Evolutionary conservation across 2,329 filamentous ascomycete genomes (phyloP).

Genomic region (Aureobasidium sp.): DNA sequence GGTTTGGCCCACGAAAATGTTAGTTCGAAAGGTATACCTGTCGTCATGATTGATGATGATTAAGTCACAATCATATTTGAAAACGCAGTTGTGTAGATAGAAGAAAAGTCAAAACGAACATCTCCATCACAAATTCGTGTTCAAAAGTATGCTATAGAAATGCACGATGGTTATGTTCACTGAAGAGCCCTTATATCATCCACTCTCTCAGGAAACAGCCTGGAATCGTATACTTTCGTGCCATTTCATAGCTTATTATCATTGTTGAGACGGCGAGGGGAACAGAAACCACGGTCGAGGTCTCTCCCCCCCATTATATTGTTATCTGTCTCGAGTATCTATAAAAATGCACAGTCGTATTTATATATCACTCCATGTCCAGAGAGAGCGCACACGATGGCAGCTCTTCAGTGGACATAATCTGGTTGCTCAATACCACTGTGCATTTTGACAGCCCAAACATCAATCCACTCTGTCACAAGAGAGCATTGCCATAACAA

Average conservation of each 20-base stretch:
- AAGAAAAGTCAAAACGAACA: background rate
- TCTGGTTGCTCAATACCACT: background rate
- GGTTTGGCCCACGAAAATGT: background rate
- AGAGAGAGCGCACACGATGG: background rate
- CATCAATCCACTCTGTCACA: background rate
- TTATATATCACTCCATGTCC: background rate
- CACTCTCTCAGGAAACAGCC: background rate
- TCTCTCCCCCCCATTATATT: no score
- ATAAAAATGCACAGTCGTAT: no score
- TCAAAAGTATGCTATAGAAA: background rate
- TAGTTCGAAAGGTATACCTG: background rate
- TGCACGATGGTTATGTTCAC: background rate
- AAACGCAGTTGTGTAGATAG: background rate
- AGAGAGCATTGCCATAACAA: background rate
- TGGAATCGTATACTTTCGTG: background rate
- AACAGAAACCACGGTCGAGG: background rate
- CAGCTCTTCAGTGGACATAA: background rate
- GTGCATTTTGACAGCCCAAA: background rate
- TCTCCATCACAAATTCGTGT: no score
- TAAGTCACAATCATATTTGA: background rate
- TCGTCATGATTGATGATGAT: background rate
- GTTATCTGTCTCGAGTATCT: no score
- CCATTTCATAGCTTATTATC: background rate
- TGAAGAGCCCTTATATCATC: background rate
- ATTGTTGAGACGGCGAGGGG: background rate